phyloP scores from a whole-genome alignment of 148 eudicot species.

The Hydrangea macrophylla region DNA sequence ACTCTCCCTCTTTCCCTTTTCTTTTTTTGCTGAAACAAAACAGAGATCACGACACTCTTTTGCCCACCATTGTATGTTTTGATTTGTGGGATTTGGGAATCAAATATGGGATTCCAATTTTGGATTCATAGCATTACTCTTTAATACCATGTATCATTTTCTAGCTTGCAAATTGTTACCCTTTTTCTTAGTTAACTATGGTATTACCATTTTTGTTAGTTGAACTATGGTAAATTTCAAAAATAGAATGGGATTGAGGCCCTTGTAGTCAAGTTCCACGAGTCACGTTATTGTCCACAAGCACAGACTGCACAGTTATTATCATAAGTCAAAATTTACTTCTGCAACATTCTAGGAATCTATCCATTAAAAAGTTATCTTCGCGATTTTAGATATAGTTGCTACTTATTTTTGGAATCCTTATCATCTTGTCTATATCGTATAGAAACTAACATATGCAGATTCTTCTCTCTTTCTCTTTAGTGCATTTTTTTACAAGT shows the following conservation, averaged over 20 bases:
- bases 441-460: constrained; percentile 15
- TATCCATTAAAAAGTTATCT: background rate
- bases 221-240: too few species aligned
- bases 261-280: constrained; percentile 20
- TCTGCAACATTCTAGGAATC: constrained; percentile 21
- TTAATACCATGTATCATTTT: too few species aligned
- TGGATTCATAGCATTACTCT: too few species aligned
- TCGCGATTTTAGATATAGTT: constrained; percentile 4
- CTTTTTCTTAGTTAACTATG: background rate
- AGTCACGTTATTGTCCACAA: constrained; percentile 13
- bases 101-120: too few species aligned
- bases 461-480: constrained; percentile 7
- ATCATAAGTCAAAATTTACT: constrained; percentile 17
- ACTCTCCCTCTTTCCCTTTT: too few species aligned
- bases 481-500: background rate
- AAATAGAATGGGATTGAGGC: background rate
- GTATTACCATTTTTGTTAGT: too few species aligned
- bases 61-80: too few species aligned
- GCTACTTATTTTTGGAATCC: constrained; percentile 16
- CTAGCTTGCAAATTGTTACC: background rate
- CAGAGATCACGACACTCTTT: too few species aligned
- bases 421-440: constrained; percentile 19
- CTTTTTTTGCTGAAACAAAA: too few species aligned
- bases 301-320: constrained; percentile 6
- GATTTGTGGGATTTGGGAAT: too few species aligned